Base-by-base conservation (phyloP, 2,329 filamentous ascomycete genomes). In the Penicillium sp. region DNA sequence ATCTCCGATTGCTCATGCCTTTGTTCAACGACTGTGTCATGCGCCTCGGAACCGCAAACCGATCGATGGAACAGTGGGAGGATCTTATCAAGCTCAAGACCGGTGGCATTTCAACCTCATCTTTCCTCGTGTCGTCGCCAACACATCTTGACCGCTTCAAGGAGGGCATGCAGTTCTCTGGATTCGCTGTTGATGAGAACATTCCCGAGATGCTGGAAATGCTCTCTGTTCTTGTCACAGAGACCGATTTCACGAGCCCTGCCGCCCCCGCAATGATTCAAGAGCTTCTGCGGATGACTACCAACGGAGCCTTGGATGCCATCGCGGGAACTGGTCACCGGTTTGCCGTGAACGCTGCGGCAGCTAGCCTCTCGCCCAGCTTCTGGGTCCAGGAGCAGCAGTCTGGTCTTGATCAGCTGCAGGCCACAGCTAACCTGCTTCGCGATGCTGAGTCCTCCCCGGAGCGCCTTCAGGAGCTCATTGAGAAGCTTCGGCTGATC, bases 71-170 rank as follows among this genome's bases (percentile, higher is more conserved):
- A 72, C 87, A 97, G 72, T 83, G 97, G 48, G 94, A 99, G 73
- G 94, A 97, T 67, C 76, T 92, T 51, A 97, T 99, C 72, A 97
- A 97, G 73, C 82, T 97, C 29, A 96, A 95, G 77, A 97, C 94
- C 1, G 94, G 94, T 18, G 94, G 94, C 9, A 84, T 99, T 36
- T 89, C 87, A 3, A 86, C 95, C 14, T 87, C 88, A 1, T 92
- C 96, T 63, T 89, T 95, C 74, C 84, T 88, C n/a, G 86, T 88
- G 0, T 84, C 92, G 0, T 91, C 87, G 2, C 90, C 93, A 0
- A 82, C 81, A 1, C 84, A 93, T 60, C 85, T 90, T 50, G 81
- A 83, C 29, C 78, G 82, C 24, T 88, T 87, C 8, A 86, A 83
- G 16, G 94, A 99, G 74, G 94, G 94, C 0, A 77, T 99, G 24